Conservation (phyloP, 306 rosid genomes). For the Styphnolobium japonicum region DNA sequence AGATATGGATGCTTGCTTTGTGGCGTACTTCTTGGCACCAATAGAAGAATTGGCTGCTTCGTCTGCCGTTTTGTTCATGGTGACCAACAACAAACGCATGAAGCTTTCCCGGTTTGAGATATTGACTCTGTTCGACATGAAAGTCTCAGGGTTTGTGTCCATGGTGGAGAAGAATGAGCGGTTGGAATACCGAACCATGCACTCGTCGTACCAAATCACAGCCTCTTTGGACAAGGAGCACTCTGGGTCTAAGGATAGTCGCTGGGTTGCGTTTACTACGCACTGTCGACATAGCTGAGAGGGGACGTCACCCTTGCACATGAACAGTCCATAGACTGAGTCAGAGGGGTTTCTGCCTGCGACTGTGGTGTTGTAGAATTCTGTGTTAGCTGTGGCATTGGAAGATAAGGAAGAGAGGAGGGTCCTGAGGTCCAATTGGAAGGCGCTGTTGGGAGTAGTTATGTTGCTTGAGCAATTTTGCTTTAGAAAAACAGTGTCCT, state of each 20-base stretch:
- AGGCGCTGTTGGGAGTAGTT: slow-evolving; percentile 33
- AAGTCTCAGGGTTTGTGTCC: neutral
- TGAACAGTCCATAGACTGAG: slow-evolving; percentile 19
- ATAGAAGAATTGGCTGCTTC: slow-evolving; percentile 1
- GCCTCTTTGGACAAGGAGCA: slow-evolving; percentile 8
- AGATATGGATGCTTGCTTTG: neutral
- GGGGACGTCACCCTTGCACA: slow-evolving; percentile 29
- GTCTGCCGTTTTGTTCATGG: slow-evolving; percentile 16
- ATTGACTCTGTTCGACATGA: neutral
- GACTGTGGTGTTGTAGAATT: slow-evolving; percentile 27
- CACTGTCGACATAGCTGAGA: neutral
- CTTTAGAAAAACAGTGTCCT: neutral
- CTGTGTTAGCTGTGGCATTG: slow-evolving; percentile 15
- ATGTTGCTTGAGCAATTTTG: neutral
- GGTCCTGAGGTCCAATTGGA: slow-evolving; percentile 14
- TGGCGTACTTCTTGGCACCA: slow-evolving; percentile 25
- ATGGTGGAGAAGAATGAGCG: slow-evolving; percentile 22
- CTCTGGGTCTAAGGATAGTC: neutral
- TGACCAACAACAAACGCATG: slow-evolving; percentile 4
- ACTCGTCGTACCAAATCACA: slow-evolving; percentile 30
- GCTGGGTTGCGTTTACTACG: neutral
- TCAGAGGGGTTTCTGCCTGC: neutral
- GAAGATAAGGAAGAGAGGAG: slow-evolving; percentile 36
- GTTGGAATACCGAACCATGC: slow-evolving; percentile 29
- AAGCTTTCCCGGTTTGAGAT: neutral